Evolutionary conservation across 1,284 basidiomycete species (phyloP), one percentile per base, ranked within the genome.

Genomic region (Spongiforma sp.): DNA sequence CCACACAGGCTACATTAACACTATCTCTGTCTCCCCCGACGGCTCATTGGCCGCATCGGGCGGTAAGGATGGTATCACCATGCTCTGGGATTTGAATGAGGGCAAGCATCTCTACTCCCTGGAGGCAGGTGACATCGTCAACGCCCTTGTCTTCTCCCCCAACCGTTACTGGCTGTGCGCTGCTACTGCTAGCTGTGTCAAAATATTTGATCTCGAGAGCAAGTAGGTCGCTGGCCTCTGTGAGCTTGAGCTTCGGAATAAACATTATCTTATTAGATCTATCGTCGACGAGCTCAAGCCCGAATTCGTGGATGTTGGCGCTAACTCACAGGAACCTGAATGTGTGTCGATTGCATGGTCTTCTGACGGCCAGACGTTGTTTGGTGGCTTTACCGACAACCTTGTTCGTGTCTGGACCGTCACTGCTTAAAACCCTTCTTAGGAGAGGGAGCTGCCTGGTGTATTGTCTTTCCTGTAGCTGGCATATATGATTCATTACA

Each of bases 161-260:
- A 98, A 98, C 88, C 93, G 96, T 68, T 99, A 99, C 93, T 99
- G 98, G 98, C 86, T 99, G 70, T 99, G 98, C 81, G 98, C 98
- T 73, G 98, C 98, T 71, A 99, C 98, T 69, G 89, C 95, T 68
- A 95, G 92, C 78, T 98, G 95, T 82, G 95, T 99, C 85, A 99
- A 99, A 88, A 99, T 98, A 83, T 98, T 98, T 79, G 96, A 98
- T 81, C 86, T 98, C 63, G 95, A 98, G 89, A 94, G 92, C 91
- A 97, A 97, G 95, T 95, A 71, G 77, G 93, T 89, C 37, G 7
- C 37, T 28, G 48, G 32, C 36, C 26, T 48, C 52, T 5, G 41
- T 39, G 56, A 50, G 24, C 28, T 37, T 57, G 34, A 34, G 24
- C 60, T 56, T 55, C 30, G 7, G 28, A 63, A 17, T 55, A 33